These are phyloP conservation scores for Podaxis sp. DNA, from an alignment of 768 basidiomycete species.

Conservation along the genomic window DNA sequence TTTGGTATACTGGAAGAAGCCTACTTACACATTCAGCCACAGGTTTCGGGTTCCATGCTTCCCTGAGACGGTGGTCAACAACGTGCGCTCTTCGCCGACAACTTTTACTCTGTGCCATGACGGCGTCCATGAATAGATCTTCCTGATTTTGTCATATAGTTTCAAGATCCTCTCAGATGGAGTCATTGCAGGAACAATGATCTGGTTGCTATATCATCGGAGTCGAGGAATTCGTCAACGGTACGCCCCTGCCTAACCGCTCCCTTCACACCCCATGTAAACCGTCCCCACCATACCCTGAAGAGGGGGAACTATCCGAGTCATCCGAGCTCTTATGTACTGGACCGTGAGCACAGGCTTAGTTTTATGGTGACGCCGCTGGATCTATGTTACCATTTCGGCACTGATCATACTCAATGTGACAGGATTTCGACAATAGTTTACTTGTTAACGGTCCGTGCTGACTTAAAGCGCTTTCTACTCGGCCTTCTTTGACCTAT, in stretches of 20 bases:
- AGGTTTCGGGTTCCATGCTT: constrained; percentile 2
- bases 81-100: neutral
- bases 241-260: neutral
- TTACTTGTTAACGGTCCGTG: neutral
- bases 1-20: neutral
- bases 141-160: neutral
- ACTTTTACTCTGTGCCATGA: neutral
- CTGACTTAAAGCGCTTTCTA: neutral
- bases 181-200: constrained; percentile 5
- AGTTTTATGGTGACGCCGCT: neutral
- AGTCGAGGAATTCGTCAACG: constrained; percentile 1
- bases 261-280: neutral
- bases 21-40: neutral
- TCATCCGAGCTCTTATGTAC: neutral
- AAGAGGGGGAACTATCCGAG: neutral
- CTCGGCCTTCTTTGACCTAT: neutral
- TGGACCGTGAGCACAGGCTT: neutral
- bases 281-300: neutral
- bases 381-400: neutral
- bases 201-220: constrained; percentile 7
- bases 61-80: neutral
- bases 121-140: neutral
- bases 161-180: constrained; percentile 9
- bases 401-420: neutral
- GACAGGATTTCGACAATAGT: neutral